A percentile compares a stretch with the other conserved stretches of the same genome.
Evolutionary conservation across 352 stramenopile species (phyloP).

Genomic region (Phytophthora melonis): DNA sequence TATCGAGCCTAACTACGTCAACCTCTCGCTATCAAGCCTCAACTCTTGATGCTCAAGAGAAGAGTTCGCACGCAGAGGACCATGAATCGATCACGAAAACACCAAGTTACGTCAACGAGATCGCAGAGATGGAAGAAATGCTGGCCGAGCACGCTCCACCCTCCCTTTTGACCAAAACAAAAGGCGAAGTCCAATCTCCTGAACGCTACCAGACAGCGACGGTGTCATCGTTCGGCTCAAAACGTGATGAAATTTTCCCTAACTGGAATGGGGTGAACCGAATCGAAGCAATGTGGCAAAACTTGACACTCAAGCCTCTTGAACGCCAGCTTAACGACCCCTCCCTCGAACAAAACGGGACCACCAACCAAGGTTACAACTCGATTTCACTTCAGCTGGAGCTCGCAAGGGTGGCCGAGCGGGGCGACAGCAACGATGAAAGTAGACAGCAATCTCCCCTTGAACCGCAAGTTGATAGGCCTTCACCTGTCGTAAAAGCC

Average conservation of each 20-base stretch:
- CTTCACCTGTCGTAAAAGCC: neutral
- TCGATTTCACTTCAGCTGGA: conserved; percentile 45
- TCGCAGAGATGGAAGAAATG: conserved; percentile 66
- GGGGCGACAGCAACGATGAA: neutral
- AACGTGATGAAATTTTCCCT: conserved; percentile 17
- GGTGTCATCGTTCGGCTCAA: neutral
- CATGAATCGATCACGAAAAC: neutral
- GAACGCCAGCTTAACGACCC: conserved; percentile 11
- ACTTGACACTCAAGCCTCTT: conserved; percentile 48
- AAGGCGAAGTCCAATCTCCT: neutral
- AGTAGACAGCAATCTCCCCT: neutral
- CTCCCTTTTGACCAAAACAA: conserved; percentile 15
- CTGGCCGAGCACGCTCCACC: conserved; percentile 42
- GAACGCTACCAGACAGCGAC: neutral
- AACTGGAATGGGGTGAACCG: conserved; percentile 30
- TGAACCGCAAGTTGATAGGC: neutral
- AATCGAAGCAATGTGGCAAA: conserved; percentile 76
- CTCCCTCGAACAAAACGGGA: neutral
- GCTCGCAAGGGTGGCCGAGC: neutral
- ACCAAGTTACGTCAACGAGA: conserved; percentile 54
- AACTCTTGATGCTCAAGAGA: neutral
- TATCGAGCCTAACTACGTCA: conserved; percentile 7
- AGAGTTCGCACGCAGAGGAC: neutral
- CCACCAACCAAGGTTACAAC: conserved; percentile 45
- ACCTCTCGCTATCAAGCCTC: neutral